Percentiles rank a stretch among this genome's conserved stretches.
These are phyloP conservation scores for Coniochaeta prunicola DNA, from an alignment of 2,329 filamentous ascomycete genomes.

Conservation along the genomic window DNA sequence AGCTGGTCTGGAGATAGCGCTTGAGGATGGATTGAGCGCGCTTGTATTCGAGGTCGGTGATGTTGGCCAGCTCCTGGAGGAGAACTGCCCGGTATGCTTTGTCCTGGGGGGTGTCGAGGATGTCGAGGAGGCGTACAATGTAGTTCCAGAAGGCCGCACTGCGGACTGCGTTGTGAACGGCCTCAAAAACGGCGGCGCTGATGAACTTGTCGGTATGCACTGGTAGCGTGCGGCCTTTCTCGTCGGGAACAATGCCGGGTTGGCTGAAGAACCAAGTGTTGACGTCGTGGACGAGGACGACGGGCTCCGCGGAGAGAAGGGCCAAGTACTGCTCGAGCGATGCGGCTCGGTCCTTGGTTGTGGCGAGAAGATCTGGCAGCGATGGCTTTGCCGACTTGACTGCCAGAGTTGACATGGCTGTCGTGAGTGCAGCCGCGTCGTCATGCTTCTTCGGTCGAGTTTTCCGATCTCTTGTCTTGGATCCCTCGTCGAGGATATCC, in stretches of 20 bases:
- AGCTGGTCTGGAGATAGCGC: slow-evolving; percentile 27
- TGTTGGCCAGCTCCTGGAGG: slow-evolving; percentile 37
- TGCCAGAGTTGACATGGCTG: slow-evolving; percentile 24
- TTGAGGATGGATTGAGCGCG: slow-evolving; percentile 30
- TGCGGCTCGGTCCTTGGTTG: slow-evolving; percentile 14
- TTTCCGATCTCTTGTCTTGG: slow-evolving; percentile 18
- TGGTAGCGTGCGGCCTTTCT: slow-evolving; percentile 31
- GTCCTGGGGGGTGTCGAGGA: slow-evolving; percentile 17
- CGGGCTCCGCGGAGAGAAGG: slow-evolving; percentile 24
- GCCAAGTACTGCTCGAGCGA: slow-evolving; percentile 25
- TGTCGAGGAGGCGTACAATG: slow-evolving; percentile 25
- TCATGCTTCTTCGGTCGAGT: slow-evolving; percentile 20
- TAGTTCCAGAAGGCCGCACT: slow-evolving; percentile 7
- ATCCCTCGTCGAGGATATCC: slow-evolving; percentile 31
- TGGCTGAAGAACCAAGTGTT: slow-evolving; percentile 29
- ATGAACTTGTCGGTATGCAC: slow-evolving; percentile 32
- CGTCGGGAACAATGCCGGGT: slow-evolving; percentile 35
- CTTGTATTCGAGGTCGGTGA: slow-evolving; percentile 34
- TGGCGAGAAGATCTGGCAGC: slow-evolving; percentile 21
- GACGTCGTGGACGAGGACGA: slow-evolving; percentile 23
- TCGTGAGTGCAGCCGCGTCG: slow-evolving; percentile 13
- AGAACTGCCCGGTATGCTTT: slow-evolving; percentile 25
- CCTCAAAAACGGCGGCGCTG: slow-evolving; percentile 32
- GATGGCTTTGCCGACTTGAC: slow-evolving; percentile 21
- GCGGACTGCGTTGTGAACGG: slow-evolving; percentile 26